phyloP scores from a whole-genome alignment of 345 rosid species.

The Salix caprea region DNA sequence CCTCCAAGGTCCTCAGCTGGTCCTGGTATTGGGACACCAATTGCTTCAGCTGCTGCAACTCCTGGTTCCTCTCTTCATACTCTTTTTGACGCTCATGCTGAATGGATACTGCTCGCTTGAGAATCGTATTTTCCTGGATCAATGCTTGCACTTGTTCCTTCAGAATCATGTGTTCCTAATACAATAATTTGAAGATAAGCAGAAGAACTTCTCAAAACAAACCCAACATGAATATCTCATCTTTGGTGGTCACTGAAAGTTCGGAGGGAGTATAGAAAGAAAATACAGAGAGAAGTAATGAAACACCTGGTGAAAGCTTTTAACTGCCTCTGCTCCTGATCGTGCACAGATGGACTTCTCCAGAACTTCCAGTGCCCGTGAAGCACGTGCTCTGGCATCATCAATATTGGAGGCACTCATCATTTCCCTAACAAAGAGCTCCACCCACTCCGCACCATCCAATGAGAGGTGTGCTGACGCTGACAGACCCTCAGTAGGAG shows the following conservation, averaged over 20 bases:
- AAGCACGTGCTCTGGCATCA: constrained; percentile 79
- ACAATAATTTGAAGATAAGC: not conserved
- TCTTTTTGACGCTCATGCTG: constrained; percentile 83
- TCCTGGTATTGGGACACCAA: constrained; percentile 74
- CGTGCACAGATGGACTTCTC: constrained; percentile 71
- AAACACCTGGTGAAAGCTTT: constrained; percentile 50
- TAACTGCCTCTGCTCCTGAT: constrained; percentile 51
- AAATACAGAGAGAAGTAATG: not conserved
- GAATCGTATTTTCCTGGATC: constrained; percentile 63
- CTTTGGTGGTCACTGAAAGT: not conserved
- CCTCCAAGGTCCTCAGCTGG: constrained; percentile 80
- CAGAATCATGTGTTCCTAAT: constrained; percentile 59
- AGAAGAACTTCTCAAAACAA: not conserved
- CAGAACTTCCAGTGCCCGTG: constrained; percentile 65
- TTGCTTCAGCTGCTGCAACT: constrained; percentile 71
- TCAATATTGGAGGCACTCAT: constrained; percentile 62
- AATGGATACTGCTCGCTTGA: constrained; percentile 73
- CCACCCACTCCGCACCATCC: constrained; percentile 78
- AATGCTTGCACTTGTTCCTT: constrained; percentile 67
- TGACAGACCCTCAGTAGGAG: constrained; percentile 27
- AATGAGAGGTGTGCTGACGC: constrained; percentile 30
- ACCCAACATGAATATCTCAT: not conserved
- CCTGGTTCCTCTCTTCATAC: constrained; percentile 51
- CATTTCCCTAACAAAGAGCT: constrained; percentile 76
- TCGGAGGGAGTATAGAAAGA: not conserved